phyloP scores from a whole-genome alignment of 2,329 filamentous ascomycete genomes.

The Colletotrichum noveboracense region DNA sequence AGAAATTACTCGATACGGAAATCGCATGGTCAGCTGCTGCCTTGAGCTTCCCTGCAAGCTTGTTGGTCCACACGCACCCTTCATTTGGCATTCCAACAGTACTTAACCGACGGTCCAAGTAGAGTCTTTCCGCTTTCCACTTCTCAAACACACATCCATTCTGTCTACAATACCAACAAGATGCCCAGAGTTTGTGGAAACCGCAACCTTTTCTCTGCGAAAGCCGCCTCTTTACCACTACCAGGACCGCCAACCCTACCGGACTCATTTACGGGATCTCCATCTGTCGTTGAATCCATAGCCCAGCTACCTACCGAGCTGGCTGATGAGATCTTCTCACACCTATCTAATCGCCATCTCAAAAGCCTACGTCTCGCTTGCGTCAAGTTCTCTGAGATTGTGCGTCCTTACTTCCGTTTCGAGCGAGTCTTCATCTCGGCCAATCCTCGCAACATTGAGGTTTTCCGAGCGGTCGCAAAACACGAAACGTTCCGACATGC shows the following conservation, averaged over 20 bases:
- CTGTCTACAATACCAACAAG: background rate
- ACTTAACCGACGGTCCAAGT: background rate
- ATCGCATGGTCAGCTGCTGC: background rate
- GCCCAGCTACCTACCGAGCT: background rate
- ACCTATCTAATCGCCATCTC: background rate
- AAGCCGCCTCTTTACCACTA: background rate
- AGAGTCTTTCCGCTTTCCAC: background rate
- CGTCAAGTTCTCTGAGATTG: background rate
- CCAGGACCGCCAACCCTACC: background rate
- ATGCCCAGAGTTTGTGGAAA: background rate
- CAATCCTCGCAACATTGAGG: slow-evolving; percentile 41
- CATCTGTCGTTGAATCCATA: background rate
- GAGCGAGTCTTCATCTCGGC: slow-evolving; percentile 43
- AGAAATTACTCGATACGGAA: background rate
- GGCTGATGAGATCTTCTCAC: background rate
- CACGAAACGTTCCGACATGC: slow-evolving; percentile 34
- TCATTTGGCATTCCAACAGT: background rate
- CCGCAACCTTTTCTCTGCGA: background rate
- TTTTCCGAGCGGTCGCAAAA: slow-evolving; percentile 38
- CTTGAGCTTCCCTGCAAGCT: background rate
- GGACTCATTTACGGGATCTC: background rate
- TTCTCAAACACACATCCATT: background rate
- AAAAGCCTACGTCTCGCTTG: background rate
- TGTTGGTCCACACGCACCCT: background rate
- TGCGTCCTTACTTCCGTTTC: background rate